Evolutionary conservation across 768 basidiomycete species (phyloP).

Genomic region (Serpula lacrymans): DNA sequence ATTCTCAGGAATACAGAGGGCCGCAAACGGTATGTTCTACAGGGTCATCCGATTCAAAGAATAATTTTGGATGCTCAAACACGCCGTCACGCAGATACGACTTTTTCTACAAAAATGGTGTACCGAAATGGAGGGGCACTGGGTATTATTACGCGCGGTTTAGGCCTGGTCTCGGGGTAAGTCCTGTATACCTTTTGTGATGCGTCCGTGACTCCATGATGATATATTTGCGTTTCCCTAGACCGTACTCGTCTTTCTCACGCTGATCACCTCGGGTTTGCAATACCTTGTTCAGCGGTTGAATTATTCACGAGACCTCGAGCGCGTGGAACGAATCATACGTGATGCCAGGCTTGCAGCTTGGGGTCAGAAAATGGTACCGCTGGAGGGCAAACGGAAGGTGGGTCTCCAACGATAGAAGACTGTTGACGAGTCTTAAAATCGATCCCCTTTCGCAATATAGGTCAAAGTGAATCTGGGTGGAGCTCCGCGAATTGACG

Average conservation of each 20-base stretch:
- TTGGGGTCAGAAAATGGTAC: conserved; percentile 78
- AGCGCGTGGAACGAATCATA: conserved; percentile 60
- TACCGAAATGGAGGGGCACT: conserved; percentile 94
- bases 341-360: conserved; percentile 66
- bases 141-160: conserved; percentile 97
- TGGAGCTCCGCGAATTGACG: conserved; percentile 46
- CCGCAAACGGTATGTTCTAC: conserved; percentile 62
- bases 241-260: conserved; percentile 77
- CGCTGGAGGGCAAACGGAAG: conserved; percentile 63
- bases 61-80: conserved; percentile 1
- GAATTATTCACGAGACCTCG: conserved; percentile 72
- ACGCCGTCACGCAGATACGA: conserved; percentile 65
- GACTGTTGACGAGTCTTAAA: conserved; percentile 3
- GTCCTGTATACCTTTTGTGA: conserved; percentile 16
- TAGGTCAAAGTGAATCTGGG: conserved; percentile 75
- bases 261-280: conserved; percentile 69
- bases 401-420: conserved; percentile 32
- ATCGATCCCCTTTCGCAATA: conserved; percentile 1
- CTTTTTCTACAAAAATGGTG: conserved; percentile 96
- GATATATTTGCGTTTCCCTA: conserved; percentile 26
- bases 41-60: conserved; percentile 1
- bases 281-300: conserved; percentile 80
- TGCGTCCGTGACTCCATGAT: conserved; percentile 2
- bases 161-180: conserved; percentile 84
- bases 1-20: conserved; percentile 77